Base-by-base conservation (phyloP, 2,329 filamentous ascomycete species). In the Aureobasidium sp. region DNA sequence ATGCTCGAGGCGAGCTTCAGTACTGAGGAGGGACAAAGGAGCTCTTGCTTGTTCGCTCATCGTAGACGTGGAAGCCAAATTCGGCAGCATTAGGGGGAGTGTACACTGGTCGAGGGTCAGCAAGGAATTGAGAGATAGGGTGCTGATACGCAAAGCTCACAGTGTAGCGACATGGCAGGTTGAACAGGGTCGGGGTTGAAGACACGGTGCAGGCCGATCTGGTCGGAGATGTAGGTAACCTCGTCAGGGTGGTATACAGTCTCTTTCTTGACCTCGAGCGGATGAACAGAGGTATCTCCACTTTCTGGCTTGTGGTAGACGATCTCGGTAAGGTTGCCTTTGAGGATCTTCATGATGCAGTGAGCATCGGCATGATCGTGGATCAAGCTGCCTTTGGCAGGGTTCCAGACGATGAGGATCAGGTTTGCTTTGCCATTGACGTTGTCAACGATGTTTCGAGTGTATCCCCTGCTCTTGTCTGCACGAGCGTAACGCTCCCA, bases 211-310 rank as follows among this genome's bases (percentile, higher is more conserved):
- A 96, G 79, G 21, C 92, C 92, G 29, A 96, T 84, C 75, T 90
- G 71, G 71, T 96, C 92, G 40, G 89, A 88, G 86, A 96, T 96
- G 74, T 96, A 96, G 9, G 90, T 87, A 40, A 95, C 90, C 64
- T 87, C 78, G 65, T 93, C 87, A 69, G 86, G 79, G 53, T 78
- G 75, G 69, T 90, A 88, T 43, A 79, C 81, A 40, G 82, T 88
- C 68, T 89, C 82, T 46, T 83, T 85, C 65, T 85, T 86, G 61
- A 88, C 73, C 62, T 77, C 70, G 73, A 88, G 85, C 3, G 85
- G 60, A 35, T 37, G 31, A 15, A 40, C 38, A 7, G 23, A n/a
- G 9, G 45, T 31, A 7, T 59, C 51, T 2, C 19, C 46, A 7
- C 25, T 15, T 6, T 59, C 51, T 72, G 53, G 74, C 72, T 45